Evolutionary conservation across 1,139 yeast species (phyloP).

Genomic region (Nakaseomyces nivariensis): DNA sequence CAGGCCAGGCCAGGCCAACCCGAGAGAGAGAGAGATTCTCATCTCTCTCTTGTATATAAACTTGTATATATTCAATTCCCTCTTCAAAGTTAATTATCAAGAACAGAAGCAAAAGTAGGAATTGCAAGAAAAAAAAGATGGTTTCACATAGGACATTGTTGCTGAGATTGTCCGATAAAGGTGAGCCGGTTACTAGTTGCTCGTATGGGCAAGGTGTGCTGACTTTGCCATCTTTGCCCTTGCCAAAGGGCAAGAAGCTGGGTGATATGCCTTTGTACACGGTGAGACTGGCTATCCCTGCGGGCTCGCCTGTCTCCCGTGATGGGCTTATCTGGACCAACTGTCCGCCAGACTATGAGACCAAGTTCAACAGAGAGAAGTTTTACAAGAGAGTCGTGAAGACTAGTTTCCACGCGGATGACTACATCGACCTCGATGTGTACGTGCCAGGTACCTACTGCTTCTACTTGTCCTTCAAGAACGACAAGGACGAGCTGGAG

Average conservation of each 20-base stretch:
- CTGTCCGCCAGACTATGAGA: conserved; percentile 42
- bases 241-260: conserved; percentile 31
- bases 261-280: conserved; percentile 41
- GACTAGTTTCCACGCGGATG: conserved; percentile 50
- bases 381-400: conserved; percentile 42
- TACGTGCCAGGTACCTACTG: conserved; percentile 73
- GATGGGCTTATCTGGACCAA: conserved; percentile 68
- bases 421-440: conserved; percentile 50
- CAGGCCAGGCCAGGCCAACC: too few species aligned
- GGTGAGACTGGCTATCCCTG: conserved; percentile 56
- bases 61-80: too few species aligned
- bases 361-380: conserved; percentile 45
- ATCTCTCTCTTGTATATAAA: too few species aligned
- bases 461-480: conserved; percentile 48
- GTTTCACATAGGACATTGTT: conserved; percentile 30
- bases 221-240: conserved; percentile 51
- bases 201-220: conserved; percentile 46
- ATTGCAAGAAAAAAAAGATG: conserved; percentile 1
- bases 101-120: neutral
- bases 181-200: conserved; percentile 43
- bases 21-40: too few species aligned
- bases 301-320: conserved; percentile 63
- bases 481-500: conserved; percentile 28
- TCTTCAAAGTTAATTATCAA: too few species aligned
- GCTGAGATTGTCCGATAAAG: conserved; percentile 43